A percentile compares a stretch with the other conserved stretches of the same genome.
These are phyloP conservation scores for Schizochytrium sp. DNA, from an alignment of 108 stramenopile species.

Conservation along the genomic window DNA sequence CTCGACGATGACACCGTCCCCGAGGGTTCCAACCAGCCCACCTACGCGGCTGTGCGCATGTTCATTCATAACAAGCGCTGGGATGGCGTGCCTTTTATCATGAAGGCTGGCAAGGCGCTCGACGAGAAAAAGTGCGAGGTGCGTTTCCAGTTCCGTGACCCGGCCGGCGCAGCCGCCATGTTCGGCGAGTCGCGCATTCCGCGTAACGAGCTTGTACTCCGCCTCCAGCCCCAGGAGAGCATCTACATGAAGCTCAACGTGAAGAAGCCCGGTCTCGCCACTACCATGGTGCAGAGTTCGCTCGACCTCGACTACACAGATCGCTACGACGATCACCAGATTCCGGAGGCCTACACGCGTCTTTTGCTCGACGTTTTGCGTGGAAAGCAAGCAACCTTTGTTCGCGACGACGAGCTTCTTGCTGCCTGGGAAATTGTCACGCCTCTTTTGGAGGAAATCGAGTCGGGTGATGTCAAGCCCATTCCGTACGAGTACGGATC, in stretches of 20 bases:
- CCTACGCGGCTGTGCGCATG: slow-evolving; percentile 73
- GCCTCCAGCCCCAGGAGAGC: slow-evolving; percentile 76
- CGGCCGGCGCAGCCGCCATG: slow-evolving; percentile 51
- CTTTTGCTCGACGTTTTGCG: slow-evolving; percentile 82
- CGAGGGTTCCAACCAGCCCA: slow-evolving; percentile 71
- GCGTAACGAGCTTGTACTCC: slow-evolving; percentile 86
- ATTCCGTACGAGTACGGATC: slow-evolving; percentile 45
- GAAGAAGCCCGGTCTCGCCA: slow-evolving; percentile 42
- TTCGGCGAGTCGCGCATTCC: slow-evolving; percentile 54
- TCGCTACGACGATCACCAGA: slow-evolving; percentile 36
- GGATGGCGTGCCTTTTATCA: slow-evolving; percentile 90
- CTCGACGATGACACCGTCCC: slow-evolving; percentile 63
- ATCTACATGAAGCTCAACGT: slow-evolving; percentile 68
- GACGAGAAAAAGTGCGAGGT: slow-evolving; percentile 91
- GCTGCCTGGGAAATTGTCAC: slow-evolving; percentile 91
- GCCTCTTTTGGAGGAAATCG: slow-evolving; percentile 77
- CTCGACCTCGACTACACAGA: slow-evolving; percentile 40
- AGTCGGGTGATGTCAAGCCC: slow-evolving; percentile 25
- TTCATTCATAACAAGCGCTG: slow-evolving; percentile 85
- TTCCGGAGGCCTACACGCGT: slow-evolving; percentile 92
- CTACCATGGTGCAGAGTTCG: slow-evolving; percentile 30
- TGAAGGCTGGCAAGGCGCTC: slow-evolving; percentile 92
- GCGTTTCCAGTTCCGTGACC: slow-evolving; percentile 81
- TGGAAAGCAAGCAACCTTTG: slow-evolving; percentile 80
- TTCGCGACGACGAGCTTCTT: slow-evolving; percentile 84